phyloP scores from a whole-genome alignment of 1,139 yeast species.

The Pichia sp. region DNA sequence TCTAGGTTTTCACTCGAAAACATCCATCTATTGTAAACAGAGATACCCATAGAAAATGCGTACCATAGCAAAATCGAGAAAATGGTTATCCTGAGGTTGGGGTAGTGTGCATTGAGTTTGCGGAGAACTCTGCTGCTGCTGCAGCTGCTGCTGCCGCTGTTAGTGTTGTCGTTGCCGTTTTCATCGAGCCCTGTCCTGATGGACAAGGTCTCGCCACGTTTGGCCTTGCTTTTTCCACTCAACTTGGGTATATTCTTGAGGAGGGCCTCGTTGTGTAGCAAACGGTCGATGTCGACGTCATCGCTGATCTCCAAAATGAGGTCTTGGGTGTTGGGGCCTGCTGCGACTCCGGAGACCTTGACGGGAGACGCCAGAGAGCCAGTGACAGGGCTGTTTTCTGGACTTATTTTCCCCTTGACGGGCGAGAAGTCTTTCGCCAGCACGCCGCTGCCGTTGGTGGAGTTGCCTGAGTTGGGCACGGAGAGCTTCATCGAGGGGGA shows the following conservation, averaged over 20 bases:
- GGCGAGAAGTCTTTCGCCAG: not conserved
- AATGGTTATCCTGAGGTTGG: conserved; percentile 30
- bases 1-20: conserved; percentile 73
- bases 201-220: not conserved
- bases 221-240: not conserved
- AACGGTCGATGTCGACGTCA: conserved; percentile 2
- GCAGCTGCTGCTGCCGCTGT: not conserved
- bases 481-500: not conserved
- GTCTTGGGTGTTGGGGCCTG: conserved; percentile 7
- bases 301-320: conserved; percentile 8
- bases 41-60: conserved; percentile 64
- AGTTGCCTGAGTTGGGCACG: not conserved
- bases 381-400: conserved; percentile 6
- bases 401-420: conserved; percentile 9
- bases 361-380: conserved; percentile 10
- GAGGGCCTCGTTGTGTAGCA: not conserved
- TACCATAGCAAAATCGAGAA: conserved; percentile 39
- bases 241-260: not conserved
- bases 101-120: conserved; percentile 16
- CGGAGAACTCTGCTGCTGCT: conserved; percentile 3
- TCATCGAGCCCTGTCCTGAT: not conserved
- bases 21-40: conserved; percentile 98
- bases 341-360: conserved; percentile 16
- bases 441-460: not conserved
- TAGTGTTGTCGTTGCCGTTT: not conserved